Conservation (phyloP, 1,284 basidiomycete species). For the Phlebopus sp. region DNA sequence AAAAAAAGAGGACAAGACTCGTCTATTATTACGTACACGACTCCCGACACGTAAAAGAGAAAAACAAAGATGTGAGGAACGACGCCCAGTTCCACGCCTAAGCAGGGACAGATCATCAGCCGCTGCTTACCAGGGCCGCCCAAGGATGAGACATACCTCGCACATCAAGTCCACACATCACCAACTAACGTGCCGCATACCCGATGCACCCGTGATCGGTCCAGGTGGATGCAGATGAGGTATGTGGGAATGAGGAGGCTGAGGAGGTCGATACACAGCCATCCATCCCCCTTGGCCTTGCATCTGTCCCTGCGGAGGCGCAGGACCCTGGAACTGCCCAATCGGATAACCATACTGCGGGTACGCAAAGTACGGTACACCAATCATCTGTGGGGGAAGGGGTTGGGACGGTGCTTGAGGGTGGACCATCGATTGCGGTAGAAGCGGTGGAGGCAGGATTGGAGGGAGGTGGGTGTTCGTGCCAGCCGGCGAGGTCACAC, state of each 20-base stretch:
- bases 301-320: too few species aligned
- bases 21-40: conserved; percentile 20
- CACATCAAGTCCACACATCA: conserved; percentile 7
- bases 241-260: conserved; percentile 18
- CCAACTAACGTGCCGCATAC: conserved; percentile 28
- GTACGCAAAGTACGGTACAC: conserved; percentile 19
- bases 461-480: conserved; percentile 3
- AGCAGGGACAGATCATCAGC: conserved; percentile 3
- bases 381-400: conserved; percentile 11
- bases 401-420: conserved; percentile 5
- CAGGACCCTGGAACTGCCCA: conserved; percentile 17
- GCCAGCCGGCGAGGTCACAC: conserved; percentile 10
- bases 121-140: not conserved
- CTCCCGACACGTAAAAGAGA: conserved; percentile 19
- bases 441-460: conserved; percentile 9
- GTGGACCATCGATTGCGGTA: conserved; percentile 1
- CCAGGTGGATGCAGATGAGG: conserved; percentile 10
- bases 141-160: conserved; percentile 10
- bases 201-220: conserved; percentile 21
- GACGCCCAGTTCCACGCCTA: not conserved
- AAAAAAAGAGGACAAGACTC: conserved; percentile 5
- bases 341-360: conserved; percentile 24
- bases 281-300: conserved; percentile 22
- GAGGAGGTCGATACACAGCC: conserved; percentile 21
- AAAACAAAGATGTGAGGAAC: conserved; percentile 8